These are phyloP conservation scores for Vaccinium macrocarpon DNA, from an alignment of 148 eudicot species.

Conservation along the genomic window DNA sequence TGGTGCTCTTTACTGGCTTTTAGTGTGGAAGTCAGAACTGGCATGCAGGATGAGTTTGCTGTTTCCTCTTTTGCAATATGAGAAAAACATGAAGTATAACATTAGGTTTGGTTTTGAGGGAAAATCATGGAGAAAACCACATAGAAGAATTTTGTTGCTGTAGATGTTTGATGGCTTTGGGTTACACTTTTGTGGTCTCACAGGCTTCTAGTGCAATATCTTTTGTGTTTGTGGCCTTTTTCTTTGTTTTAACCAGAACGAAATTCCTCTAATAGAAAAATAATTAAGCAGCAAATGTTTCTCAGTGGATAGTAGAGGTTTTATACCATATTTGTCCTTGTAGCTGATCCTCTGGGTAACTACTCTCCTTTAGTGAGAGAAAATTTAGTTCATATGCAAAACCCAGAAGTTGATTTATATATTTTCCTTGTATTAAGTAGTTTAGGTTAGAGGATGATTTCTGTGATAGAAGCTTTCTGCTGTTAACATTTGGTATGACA, in stretches of 20 bases:
- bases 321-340: background rate
- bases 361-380: background rate
- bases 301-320: background rate
- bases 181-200: background rate
- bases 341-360: background rate
- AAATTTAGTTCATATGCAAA: background rate
- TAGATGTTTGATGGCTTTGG: background rate
- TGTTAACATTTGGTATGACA: background rate
- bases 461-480: background rate
- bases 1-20: background rate
- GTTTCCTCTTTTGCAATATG: background rate
- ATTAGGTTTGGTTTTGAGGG: background rate
- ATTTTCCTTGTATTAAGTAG: background rate
- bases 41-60: background rate
- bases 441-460: background rate
- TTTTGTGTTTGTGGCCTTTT: too few species aligned
- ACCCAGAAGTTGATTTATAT: background rate
- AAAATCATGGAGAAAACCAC: background rate
- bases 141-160: background rate
- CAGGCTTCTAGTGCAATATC: background rate
- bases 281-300: background rate
- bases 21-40: background rate
- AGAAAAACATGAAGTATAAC: background rate
- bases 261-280: background rate
- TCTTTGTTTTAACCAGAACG: background rate